Evolutionary conservation across 2,329 filamentous ascomycete species (phyloP).

Genomic region (Coniella vitis): DNA sequence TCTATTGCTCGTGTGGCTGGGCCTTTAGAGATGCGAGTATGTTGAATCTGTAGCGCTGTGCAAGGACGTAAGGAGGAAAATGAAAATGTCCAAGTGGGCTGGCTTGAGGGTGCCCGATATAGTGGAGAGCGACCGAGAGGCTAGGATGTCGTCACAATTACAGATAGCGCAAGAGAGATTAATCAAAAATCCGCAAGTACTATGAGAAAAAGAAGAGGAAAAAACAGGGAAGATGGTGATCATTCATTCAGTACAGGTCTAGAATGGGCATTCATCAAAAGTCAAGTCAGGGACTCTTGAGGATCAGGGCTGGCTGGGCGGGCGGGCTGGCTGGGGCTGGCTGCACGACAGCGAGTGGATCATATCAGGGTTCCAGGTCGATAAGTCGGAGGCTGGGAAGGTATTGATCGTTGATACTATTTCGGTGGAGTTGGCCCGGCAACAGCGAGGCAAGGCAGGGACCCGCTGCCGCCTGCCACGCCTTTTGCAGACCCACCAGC

Average conservation of each 20-base stretch:
- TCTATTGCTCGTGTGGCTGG: not conserved
- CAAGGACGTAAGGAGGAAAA: not conserved
- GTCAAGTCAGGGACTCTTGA: not conserved
- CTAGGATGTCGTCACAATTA: constrained; percentile 5
- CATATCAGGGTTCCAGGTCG: not conserved
- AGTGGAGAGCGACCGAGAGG: no score
- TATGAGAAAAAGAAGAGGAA: no score
- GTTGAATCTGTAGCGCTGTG: not conserved
- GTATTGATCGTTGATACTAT: not conserved
- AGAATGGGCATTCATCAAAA: not conserved
- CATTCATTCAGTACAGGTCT: constrained; percentile 3
- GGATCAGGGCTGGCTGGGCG: not conserved
- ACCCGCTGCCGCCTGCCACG: not conserved
- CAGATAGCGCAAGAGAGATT: no score
- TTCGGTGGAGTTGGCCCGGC: constrained; percentile 1
- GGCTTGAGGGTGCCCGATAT: no score
- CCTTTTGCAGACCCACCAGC: not conserved
- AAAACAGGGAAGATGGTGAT: constrained; percentile 5
- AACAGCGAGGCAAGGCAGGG: not conserved
- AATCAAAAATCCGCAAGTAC: no score
- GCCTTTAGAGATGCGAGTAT: not conserved
- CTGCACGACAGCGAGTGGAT: no score
- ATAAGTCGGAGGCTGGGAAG: constrained; percentile 3
- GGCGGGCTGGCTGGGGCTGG: not conserved
- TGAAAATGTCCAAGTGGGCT: no score